These are phyloP conservation scores for Favolaschia claudopus DNA, from an alignment of 768 basidiomycete species.

Conservation along the genomic window DNA sequence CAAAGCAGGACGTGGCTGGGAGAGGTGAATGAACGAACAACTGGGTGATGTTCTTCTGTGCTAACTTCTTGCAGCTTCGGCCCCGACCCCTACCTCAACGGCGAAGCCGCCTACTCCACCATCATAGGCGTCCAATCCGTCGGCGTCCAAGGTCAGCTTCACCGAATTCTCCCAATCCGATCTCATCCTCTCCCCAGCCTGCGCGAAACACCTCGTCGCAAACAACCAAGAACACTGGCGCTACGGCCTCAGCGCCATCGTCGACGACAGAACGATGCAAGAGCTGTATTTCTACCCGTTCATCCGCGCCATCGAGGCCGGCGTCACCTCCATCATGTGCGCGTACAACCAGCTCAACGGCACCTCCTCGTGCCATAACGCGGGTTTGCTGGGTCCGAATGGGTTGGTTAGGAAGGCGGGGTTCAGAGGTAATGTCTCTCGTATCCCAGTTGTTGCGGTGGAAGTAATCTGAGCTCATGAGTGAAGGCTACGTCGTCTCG, in stretches of 20 bases:
- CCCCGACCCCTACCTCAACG: constrained; percentile 50
- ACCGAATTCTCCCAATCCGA: no score
- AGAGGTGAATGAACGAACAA: not conserved
- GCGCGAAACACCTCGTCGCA: constrained; percentile 39
- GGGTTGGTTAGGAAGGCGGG: constrained; percentile 16
- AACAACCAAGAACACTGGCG: constrained; percentile 28
- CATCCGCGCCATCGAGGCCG: constrained; percentile 35
- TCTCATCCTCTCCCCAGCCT: no score
- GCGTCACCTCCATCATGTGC: constrained; percentile 43
- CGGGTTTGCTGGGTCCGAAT: constrained; percentile 35
- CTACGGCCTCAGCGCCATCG: constrained; percentile 9
- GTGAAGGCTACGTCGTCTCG: constrained; percentile 18
- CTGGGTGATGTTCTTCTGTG: not conserved
- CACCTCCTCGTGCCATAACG: constrained; percentile 54
- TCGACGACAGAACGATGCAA: constrained; percentile 50
- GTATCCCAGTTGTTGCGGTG: no score
- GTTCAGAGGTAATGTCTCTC: constrained; percentile 20
- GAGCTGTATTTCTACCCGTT: constrained; percentile 37
- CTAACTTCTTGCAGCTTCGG: constrained; percentile 16
- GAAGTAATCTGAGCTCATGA: no score
- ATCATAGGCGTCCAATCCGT: constrained; percentile 45
- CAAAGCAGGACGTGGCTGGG: constrained; percentile 15
- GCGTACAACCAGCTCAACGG: constrained; percentile 43
- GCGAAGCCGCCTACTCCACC: constrained; percentile 46
- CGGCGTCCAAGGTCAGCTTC: no score